Percentiles rank a stretch among this genome's conserved stretches.
Evolutionary conservation across 345 rosid species (phyloP).

Genomic region (Syzygium aromaticum): DNA sequence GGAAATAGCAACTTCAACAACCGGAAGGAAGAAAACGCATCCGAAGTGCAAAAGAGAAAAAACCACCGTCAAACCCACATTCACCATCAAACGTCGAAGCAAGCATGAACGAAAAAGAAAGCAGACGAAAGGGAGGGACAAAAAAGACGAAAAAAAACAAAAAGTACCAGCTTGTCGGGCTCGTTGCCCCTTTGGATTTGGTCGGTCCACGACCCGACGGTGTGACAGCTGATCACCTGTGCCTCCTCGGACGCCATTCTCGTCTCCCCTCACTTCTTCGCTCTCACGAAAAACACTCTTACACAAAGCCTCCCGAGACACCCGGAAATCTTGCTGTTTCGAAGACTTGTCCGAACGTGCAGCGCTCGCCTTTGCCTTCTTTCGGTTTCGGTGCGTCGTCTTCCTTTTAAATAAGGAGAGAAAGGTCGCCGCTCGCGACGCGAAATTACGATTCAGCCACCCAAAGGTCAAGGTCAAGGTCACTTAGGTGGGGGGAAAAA

Average conservation of each 20-base stretch:
- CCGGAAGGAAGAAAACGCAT: background rate
- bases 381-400: background rate
- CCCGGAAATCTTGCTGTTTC: no score
- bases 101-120: background rate
- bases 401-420: background rate
- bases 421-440: background rate
- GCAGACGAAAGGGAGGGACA: no score
- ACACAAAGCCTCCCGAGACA: background rate
- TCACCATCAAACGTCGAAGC: background rate
- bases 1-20: background rate
- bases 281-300: background rate
- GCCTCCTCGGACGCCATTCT: background rate
- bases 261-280: background rate
- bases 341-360: no score
- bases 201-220: slow-evolving; percentile 4
- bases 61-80: background rate
- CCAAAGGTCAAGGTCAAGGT: no score
- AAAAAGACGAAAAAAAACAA: background rate
- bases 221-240: slow-evolving; percentile 3
- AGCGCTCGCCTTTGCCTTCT: background rate
- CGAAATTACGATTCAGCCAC: background rate
- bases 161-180: background rate
- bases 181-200: slow-evolving; percentile 3
- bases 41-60: background rate
- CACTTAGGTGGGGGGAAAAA: background rate